Conservation (phyloP, 225 moss, liverwort and hornwort species). For the Straminergon stramineum region DNA sequence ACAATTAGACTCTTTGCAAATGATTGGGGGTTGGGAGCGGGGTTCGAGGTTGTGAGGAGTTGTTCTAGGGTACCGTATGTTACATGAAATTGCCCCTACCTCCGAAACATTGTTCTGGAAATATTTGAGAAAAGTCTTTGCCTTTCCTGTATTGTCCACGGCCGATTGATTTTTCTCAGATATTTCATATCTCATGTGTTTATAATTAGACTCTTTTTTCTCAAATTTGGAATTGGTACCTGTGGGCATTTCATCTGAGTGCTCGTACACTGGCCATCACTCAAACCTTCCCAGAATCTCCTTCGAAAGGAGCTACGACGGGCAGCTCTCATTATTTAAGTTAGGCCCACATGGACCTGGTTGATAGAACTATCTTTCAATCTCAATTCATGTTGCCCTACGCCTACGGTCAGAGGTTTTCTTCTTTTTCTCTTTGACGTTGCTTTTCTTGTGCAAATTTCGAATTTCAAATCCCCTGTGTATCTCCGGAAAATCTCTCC, state of each 20-base stretch:
- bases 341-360: neutral
- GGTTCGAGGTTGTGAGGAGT: neutral
- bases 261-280: neutral
- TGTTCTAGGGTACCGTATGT: neutral
- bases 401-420: no score
- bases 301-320: neutral
- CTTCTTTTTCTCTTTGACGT: neutral
- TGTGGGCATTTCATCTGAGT: neutral
- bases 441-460: neutral
- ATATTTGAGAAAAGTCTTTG: neutral
- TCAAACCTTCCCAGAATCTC: no score
- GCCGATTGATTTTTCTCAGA: neutral
- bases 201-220: accelerated
- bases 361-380: neutral
- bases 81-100: neutral
- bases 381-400: neutral
- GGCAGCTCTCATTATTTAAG: neutral
- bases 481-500: neutral
- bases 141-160: neutral
- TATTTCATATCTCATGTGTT: neutral
- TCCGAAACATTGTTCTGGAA: neutral
- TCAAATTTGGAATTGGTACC: no score
- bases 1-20: neutral
- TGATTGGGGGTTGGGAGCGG: neutral
- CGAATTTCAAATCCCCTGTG: neutral